A percentile compares a stretch with the other conserved stretches of the same genome.
These are phyloP conservation scores for Entophlyctis luteolus DNA, from an alignment of 192 early-diverging fungal genomes.

Conservation along the genomic window DNA sequence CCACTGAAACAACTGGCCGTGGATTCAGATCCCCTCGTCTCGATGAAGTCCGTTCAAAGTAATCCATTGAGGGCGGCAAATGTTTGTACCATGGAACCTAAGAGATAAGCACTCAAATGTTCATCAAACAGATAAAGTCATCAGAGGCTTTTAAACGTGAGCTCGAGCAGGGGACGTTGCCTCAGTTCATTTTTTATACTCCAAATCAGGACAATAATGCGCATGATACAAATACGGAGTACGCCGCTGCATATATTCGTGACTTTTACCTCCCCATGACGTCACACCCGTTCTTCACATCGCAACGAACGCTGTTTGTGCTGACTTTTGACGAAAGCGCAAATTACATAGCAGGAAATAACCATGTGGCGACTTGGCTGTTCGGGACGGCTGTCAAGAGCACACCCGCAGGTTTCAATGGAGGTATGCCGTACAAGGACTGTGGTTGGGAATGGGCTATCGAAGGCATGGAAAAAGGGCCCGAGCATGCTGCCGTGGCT, in stretches of 20 bases:
- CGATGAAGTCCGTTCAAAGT: not conserved
- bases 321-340: slow-evolving; percentile 42
- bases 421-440: not conserved
- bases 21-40: not conserved
- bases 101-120: not conserved
- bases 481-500: not conserved
- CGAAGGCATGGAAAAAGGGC: not conserved
- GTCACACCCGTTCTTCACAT: slow-evolving; percentile 38
- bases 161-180: slow-evolving; percentile 36
- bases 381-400: slow-evolving; percentile 3
- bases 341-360: not conserved
- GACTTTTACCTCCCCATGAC: slow-evolving; percentile 50
- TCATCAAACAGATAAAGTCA: not conserved
- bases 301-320: slow-evolving; percentile 32
- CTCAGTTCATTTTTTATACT: slow-evolving; percentile 58
- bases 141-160: slow-evolving; percentile 6
- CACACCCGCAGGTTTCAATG: not conserved
- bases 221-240: slow-evolving; percentile 50
- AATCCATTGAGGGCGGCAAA: not conserved
- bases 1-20: not conserved
- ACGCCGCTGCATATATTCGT: slow-evolving; percentile 52
- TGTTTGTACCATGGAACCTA: not conserved
- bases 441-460: slow-evolving; percentile 2
- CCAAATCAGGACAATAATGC: slow-evolving; percentile 60
- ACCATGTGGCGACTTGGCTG: slow-evolving; percentile 28